Evolutionary conservation across 2,329 filamentous ascomycete genomes (phyloP).

Genomic region (Acrocalymma vagum): DNA sequence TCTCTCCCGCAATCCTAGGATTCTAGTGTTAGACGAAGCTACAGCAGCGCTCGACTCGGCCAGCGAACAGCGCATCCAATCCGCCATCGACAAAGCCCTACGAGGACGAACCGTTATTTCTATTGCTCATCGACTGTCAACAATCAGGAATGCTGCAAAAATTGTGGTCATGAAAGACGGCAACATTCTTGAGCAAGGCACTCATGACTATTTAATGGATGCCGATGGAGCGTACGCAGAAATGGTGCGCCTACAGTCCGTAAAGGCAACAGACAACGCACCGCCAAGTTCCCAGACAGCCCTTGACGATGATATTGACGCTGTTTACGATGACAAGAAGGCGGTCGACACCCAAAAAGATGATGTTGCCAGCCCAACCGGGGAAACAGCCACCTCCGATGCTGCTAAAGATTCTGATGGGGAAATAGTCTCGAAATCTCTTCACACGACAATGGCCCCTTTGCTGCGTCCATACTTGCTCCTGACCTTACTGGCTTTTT

Average conservation of each 20-base stretch:
- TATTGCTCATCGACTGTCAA: slow-evolving; percentile 50
- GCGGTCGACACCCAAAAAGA: slow-evolving; percentile 16
- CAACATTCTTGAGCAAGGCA: slow-evolving; percentile 46
- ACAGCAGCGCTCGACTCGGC: slow-evolving; percentile 68
- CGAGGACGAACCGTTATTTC: slow-evolving; percentile 46
- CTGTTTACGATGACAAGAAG: slow-evolving; percentile 28
- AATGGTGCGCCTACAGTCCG: slow-evolving; percentile 58
- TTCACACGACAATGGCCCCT: slow-evolving; percentile 44
- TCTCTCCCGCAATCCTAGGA: slow-evolving; percentile 64
- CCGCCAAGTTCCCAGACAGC: slow-evolving; percentile 28
- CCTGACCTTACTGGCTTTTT: slow-evolving; percentile 57
- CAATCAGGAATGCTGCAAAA: slow-evolving; percentile 45
- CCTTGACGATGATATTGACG: slow-evolving; percentile 29
- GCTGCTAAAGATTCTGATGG: slow-evolving; percentile 17
- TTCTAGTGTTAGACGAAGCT: slow-evolving; percentile 69
- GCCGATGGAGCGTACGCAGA: slow-evolving; percentile 56
- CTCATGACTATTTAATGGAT: slow-evolving; percentile 41
- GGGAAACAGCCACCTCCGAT: slow-evolving; percentile 6
- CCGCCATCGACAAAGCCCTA: slow-evolving; percentile 43
- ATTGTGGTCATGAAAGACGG: slow-evolving; percentile 51
- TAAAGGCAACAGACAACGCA: slow-evolving; percentile 50
- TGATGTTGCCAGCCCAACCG: slow-evolving; percentile 3
- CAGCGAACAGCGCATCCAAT: slow-evolving; percentile 64
- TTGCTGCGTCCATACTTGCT: slow-evolving; percentile 55
- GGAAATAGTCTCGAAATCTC: slow-evolving; percentile 31